Conservation (phyloP, 2,329 filamentous ascomycete genomes). For the Cytospora piceae region DNA sequence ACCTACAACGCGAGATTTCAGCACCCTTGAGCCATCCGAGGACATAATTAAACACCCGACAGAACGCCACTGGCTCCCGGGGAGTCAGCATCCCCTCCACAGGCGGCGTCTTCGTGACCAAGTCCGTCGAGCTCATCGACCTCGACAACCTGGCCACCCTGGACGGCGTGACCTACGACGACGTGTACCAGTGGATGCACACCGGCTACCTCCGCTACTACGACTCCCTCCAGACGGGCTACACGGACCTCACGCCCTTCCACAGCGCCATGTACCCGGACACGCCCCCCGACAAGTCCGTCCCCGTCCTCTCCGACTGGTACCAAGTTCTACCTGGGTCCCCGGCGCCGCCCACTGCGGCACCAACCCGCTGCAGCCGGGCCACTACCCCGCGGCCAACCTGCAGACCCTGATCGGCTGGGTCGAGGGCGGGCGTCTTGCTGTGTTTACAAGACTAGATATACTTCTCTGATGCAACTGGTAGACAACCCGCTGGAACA, state of each 20-base stretch:
- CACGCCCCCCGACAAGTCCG: slow-evolving; percentile 42
- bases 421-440: slow-evolving; percentile 57
- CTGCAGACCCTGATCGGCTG: slow-evolving; percentile 73
- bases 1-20: too few species aligned
- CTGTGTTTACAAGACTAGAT: background rate
- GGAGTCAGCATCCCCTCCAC: slow-evolving; percentile 34
- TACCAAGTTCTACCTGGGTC: slow-evolving; percentile 59
- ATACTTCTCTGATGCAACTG: background rate
- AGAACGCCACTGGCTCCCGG: slow-evolving; percentile 39
- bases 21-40: too few species aligned
- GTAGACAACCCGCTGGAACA: too few species aligned
- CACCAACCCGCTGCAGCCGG: slow-evolving; percentile 49
- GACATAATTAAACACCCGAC: slow-evolving; percentile 35
- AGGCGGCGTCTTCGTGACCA: slow-evolving; percentile 27
- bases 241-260: slow-evolving; percentile 56
- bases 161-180: slow-evolving; percentile 58
- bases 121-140: slow-evolving; percentile 26
- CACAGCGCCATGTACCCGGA: slow-evolving; percentile 53
- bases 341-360: slow-evolving; percentile 58
- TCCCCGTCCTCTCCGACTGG: slow-evolving; percentile 51
- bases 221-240: slow-evolving; percentile 57
- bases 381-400: slow-evolving; percentile 58
- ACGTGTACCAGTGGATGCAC: slow-evolving; percentile 57
- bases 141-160: slow-evolving; percentile 36
- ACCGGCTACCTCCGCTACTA: slow-evolving; percentile 51